Percentiles rank a stretch among this genome's conserved stretches.
Conservation (phyloP, 2,329 filamentous ascomycete genomes). For the Pseudocercospora ulei region DNA sequence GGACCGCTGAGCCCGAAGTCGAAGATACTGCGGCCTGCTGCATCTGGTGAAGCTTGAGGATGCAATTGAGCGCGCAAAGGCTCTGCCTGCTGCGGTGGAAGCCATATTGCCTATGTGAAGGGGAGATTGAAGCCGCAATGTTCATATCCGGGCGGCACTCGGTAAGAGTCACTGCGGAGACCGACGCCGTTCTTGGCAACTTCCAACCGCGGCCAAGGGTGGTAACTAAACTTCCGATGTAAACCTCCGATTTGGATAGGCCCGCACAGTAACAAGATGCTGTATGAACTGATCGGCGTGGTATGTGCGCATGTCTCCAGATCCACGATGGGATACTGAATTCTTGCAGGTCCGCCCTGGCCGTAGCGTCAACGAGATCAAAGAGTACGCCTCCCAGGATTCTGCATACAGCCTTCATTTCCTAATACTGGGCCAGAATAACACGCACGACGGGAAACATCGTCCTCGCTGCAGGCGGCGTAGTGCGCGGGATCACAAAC, state of each 20-base stretch:
- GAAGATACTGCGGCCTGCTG: slow-evolving; percentile 27
- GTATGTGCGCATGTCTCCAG: slow-evolving; percentile 46
- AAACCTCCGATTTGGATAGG: too few species aligned
- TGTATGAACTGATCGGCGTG: slow-evolving; percentile 96
- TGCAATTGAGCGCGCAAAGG: slow-evolving; percentile 21
- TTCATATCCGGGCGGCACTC: background rate
- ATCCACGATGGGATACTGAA: slow-evolving; percentile 14
- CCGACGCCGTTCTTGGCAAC: slow-evolving; percentile 5
- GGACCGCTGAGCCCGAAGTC: slow-evolving; percentile 22
- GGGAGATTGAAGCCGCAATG: slow-evolving; percentile 3
- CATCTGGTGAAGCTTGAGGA: slow-evolving; percentile 23
- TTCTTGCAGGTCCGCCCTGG: slow-evolving; percentile 71
- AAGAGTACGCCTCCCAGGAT: slow-evolving; percentile 59
- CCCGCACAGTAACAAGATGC: too few species aligned
- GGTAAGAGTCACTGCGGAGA: background rate
- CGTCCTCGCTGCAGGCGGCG: slow-evolving; percentile 72
- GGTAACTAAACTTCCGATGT: too few species aligned
- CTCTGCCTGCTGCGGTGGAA: slow-evolving; percentile 18
- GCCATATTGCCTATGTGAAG: slow-evolving; percentile 15
- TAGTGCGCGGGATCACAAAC: slow-evolving; percentile 85
- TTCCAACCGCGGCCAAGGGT: background rate
- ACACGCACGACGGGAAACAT: slow-evolving; percentile 73
- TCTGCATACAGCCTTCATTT: slow-evolving; percentile 4
- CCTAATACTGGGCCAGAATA: slow-evolving; percentile 52
- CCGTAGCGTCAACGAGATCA: slow-evolving; percentile 72